A percentile compares a stretch with the other conserved stretches of the same genome.
Evolutionary conservation across 108 stramenopile genomes (phyloP).

Genomic region (Cyclotella atomus): DNA sequence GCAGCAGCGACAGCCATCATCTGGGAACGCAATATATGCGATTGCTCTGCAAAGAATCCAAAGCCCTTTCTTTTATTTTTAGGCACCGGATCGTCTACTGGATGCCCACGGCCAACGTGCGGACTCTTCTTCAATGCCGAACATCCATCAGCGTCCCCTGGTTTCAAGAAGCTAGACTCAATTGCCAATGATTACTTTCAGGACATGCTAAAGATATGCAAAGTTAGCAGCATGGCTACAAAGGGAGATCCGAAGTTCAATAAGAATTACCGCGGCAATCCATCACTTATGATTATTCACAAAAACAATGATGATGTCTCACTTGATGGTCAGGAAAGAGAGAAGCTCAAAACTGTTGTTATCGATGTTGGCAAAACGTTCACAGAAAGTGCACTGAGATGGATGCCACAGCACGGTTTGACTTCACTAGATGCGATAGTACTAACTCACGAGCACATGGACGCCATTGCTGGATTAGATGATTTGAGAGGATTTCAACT

Average conservation of each 20-base stretch:
- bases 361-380: constrained; percentile 93
- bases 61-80: constrained; percentile 60
- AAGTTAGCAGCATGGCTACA: constrained; percentile 63
- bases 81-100: constrained; percentile 81
- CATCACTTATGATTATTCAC: constrained; percentile 71
- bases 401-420: constrained; percentile 74
- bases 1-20: not conserved
- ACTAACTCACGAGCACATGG: constrained; percentile 87
- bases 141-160: constrained; percentile 12
- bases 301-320: constrained; percentile 41
- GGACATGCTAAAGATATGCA: constrained; percentile 41
- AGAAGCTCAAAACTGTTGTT: constrained; percentile 53
- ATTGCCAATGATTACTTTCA: constrained; percentile 13
- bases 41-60: not conserved
- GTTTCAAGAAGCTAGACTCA: not conserved
- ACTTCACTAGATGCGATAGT: constrained; percentile 74
- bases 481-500: constrained; percentile 85
- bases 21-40: not conserved
- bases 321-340: constrained; percentile 17
- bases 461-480: constrained; percentile 80
- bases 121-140: constrained; percentile 60
- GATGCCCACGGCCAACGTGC: constrained; percentile 81
- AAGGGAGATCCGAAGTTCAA: constrained; percentile 78
- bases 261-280: constrained; percentile 87
- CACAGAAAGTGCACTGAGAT: constrained; percentile 77